Base-by-base conservation (phyloP, 1,284 basidiomycete species). In the Leccinum subfulvum region DNA sequence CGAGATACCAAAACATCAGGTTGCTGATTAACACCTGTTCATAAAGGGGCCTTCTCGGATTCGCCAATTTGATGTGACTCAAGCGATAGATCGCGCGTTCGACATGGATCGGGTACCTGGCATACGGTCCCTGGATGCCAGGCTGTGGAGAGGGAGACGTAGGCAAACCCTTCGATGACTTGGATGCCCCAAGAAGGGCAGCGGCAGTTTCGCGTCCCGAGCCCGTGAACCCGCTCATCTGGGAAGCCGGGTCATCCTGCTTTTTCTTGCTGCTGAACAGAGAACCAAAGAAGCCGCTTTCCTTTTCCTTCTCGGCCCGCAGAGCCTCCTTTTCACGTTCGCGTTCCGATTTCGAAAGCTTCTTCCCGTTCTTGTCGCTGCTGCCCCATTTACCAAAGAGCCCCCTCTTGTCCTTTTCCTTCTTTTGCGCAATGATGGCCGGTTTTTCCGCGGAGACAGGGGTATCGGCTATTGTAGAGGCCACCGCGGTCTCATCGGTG, bases 1-100 rank as follows among this genome's bases (percentile, higher is more conserved):
- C 93, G 47, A 99, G 84, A 75, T 99, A 99, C 97, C 97, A 99
- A 82, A 99, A 99, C 96, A 98, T 99, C 68, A 99, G 82, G 76
- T 99, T 99, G 71, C 95, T 97, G 76, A 99, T 99, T 65, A 99
- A 80, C 57, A 99, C 97, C 77, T 99, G 97, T 79, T 99, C 97
- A 72, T 97, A 98, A 16, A 99, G 82, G 18, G 97, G 95, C 52
- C 97, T 83, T 59, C 97, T 84, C 10, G 97, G 96, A 76, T 99
- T 98, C 26, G 97, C 97, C 53, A 99, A 83, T 78, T 99, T 99
- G 82, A 99, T 98, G 74, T 99, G 97, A 74, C 92, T 95, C 58
- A 99, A 81, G 59, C 97, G 84, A 78, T 99, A 99, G 58, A 99
- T 96, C 2, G 97, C 97, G 26, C 97, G 87, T 77, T 99, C 97